A percentile compares a stretch with the other conserved stretches of the same genome.
Evolutionary conservation across 2,329 filamentous ascomycete genomes (phyloP).

Genomic region (Verticillium albo-atrum): DNA sequence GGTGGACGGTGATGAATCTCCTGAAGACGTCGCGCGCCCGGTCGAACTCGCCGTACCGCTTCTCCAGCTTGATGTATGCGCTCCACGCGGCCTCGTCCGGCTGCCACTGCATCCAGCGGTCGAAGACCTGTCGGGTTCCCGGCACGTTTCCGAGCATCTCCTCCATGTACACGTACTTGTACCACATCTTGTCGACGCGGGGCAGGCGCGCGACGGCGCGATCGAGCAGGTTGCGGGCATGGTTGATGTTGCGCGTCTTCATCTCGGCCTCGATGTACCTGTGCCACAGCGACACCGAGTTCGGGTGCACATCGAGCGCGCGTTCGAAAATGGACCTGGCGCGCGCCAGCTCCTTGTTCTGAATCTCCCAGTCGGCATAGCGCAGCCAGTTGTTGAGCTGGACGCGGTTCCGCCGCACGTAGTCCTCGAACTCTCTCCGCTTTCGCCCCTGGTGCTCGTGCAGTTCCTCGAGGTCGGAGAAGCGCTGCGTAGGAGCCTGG

Average conservation of each 20-base stretch:
- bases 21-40: conserved; percentile 86
- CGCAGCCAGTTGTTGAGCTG: conserved; percentile 99
- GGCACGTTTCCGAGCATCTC: conserved; percentile 94
- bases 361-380: conserved; percentile 95
- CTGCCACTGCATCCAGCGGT: conserved; percentile 98
- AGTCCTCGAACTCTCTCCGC: conserved; percentile 95
- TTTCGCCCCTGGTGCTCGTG: conserved; percentile 97
- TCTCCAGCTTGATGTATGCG: conserved; percentile 95
- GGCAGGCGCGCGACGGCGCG: conserved; percentile 90
- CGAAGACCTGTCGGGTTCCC: conserved; percentile 89
- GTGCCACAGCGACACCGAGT: conserved; percentile 83
- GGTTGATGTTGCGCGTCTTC: conserved; percentile 76
- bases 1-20: conserved; percentile 86
- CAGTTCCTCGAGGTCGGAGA: conserved; percentile 93
- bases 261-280: conserved; percentile 91
- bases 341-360: conserved; percentile 94
- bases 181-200: conserved; percentile 94
- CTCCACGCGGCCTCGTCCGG: conserved; percentile 94
- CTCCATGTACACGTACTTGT: conserved; percentile 99
- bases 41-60: conserved; percentile 88
- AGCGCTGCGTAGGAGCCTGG: conserved; percentile 88
- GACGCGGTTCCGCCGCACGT: conserved; percentile 88
- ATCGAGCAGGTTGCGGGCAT: conserved; percentile 90
- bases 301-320: conserved; percentile 86
- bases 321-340: conserved; percentile 92